Base-by-base conservation (phyloP, 345 rosid genomes). In the Eutrema heterophyllum region DNA sequence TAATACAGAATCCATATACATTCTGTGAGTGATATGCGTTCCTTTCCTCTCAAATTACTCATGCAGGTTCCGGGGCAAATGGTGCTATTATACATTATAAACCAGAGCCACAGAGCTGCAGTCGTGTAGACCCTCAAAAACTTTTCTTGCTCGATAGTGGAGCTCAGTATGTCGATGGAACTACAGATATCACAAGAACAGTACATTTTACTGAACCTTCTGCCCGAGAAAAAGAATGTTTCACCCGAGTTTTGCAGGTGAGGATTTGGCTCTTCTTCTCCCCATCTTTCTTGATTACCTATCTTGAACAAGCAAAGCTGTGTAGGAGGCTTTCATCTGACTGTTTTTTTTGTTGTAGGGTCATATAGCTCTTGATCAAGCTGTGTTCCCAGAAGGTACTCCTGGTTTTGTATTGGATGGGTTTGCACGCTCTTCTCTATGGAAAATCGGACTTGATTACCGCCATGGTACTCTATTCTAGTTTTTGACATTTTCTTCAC, bases 361-460 rank as follows among this genome's bases (percentile, higher is more conserved):
- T 79, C 98, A 91, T 83, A 91, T 94, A 67, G 96, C 97, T 81
- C 87, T 94, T 74, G 98, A 94, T 86, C 85, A 86, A 79, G 97
- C 92, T 3, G 87, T 94, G 32, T 91, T 94, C 77, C 98, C 98
- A 26, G 96, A 81, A 83, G 90, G 78, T 76, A 94, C 96, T 52
- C 96, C 95, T 50, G 97, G 98, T 67, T 94, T 94, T 85, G 95
- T 94, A 38, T 75, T 94, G 76, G 97, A 94, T 74, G 93, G 84
- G 21, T 94, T 94, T 76, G 98, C 98, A 15, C 95, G 98, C 48
- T 94, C 92, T 32, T 85, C 83, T 70, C 91, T 94, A 18, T 94
- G 98, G 98, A 94, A 91, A 81, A 79, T 85, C 35, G 98, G 98
- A 72, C 98, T 94, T 75, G 98, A 94, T 83, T 91, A 94, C 69